A percentile compares a stretch with the other conserved stretches of the same genome.
Conservation (phyloP, 257 asterid genomes). For the Eucommia ulmoides region DNA sequence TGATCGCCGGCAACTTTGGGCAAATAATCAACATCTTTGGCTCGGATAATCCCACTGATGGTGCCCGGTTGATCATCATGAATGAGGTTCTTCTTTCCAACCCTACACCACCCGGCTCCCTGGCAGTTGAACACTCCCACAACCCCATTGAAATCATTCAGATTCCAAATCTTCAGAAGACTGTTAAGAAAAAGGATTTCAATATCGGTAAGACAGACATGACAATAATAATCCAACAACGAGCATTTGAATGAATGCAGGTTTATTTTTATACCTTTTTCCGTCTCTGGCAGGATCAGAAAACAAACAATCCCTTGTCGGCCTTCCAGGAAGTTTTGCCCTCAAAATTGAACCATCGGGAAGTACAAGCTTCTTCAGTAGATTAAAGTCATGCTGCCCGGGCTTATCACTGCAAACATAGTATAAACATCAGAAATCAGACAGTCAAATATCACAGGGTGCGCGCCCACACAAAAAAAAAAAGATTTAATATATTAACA, state of each 20-base stretch:
- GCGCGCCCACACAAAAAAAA: too few relatives aligned
- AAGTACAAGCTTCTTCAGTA: slow-evolving; percentile 70
- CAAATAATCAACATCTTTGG: slow-evolving; percentile 63
- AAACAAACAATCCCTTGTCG: slow-evolving; percentile 83
- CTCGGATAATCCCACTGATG: slow-evolving; percentile 44
- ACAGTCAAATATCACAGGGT: too few relatives aligned
- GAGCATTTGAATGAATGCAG: too few relatives aligned
- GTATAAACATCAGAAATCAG: not conserved
- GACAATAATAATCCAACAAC: too few relatives aligned
- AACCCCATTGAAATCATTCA: slow-evolving; percentile 62
- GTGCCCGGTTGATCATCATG: slow-evolving; percentile 62
- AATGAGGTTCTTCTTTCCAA: slow-evolving; percentile 67
- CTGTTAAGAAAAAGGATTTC: too few relatives aligned
- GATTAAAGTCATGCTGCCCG: slow-evolving; percentile 71
- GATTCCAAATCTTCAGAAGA: slow-evolving; percentile 76
- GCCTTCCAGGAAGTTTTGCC: slow-evolving; percentile 89
- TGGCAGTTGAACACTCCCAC: slow-evolving; percentile 4
- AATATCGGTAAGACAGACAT: too few relatives aligned
- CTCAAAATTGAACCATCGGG: slow-evolving; percentile 79
- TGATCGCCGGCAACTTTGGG: slow-evolving; percentile 44
- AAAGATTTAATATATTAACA: too few relatives aligned
- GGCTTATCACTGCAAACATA: slow-evolving; percentile 70
- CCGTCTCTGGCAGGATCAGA: slow-evolving; percentile 93
- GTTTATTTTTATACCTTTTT: too few relatives aligned
- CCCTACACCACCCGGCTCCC: slow-evolving; percentile 85